Percentiles rank a stretch among this genome's conserved stretches.
phyloP scores from a whole-genome alignment of 495 filamentous ascomycete genomes.

The Tuber calosporum region DNA sequence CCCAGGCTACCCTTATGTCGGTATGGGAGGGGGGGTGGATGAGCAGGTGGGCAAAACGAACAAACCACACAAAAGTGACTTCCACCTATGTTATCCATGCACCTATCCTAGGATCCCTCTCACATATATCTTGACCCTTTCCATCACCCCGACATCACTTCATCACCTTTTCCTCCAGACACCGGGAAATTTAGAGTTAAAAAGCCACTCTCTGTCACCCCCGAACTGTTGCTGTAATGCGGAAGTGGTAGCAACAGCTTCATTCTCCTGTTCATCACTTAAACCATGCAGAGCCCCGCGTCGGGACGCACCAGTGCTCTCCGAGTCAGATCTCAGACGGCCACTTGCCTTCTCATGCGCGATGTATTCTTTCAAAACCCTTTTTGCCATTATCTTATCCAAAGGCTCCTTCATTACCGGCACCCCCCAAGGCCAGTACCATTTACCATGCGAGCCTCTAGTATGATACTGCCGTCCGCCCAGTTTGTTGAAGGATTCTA shows the following conservation, averaged over 20 bases:
- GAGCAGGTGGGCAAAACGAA: background rate
- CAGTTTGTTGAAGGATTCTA: background rate
- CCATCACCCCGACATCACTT: too few relatives aligned
- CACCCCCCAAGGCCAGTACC: background rate
- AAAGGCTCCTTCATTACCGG: background rate
- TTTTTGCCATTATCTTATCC: background rate
- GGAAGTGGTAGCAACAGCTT: fast-evolving
- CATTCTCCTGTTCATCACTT: background rate
- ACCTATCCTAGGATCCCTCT: background rate
- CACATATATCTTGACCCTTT: background rate
- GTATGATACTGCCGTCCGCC: background rate
- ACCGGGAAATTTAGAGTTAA: background rate
- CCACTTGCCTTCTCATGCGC: background rate
- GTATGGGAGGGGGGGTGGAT: background rate
- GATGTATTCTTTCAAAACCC: background rate
- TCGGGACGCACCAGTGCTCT: background rate
- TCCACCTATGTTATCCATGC: background rate
- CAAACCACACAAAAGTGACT: background rate
- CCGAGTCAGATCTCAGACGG: too few relatives aligned
- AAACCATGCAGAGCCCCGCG: background rate
- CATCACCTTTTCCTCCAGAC: too few relatives aligned
- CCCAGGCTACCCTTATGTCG: background rate
- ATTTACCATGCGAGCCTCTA: background rate
- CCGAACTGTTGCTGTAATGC: background rate
- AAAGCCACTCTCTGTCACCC: background rate